Conservation (phyloP, 2,329 filamentous ascomycete species). For the Penicillium hordei region DNA sequence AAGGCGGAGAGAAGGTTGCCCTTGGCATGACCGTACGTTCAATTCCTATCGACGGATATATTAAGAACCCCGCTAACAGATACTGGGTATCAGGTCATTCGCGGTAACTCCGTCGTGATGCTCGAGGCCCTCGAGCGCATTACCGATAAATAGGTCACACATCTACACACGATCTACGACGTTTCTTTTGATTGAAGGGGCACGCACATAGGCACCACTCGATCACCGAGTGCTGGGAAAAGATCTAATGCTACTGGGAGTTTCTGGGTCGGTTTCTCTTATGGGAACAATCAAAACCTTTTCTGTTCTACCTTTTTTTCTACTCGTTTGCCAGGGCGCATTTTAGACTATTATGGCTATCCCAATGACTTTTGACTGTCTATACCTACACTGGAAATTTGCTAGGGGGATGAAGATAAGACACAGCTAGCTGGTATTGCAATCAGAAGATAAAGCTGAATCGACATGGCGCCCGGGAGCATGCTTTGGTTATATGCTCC, state of each 20-base stretch:
- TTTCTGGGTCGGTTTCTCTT: constrained; percentile 40
- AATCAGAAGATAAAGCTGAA: constrained; percentile 8
- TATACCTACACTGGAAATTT: background rate
- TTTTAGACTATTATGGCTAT: constrained; percentile 5
- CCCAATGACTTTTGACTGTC: background rate
- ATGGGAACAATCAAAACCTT: constrained; percentile 34
- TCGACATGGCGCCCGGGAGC: constrained; percentile 15
- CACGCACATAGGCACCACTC: constrained; percentile 12
- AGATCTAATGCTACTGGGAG: constrained; percentile 37
- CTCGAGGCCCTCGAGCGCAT: constrained; percentile 63
- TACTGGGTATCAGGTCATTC: constrained; percentile 68
- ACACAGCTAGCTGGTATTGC: constrained; percentile 14
- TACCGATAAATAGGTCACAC: constrained; percentile 40
- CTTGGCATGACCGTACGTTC: constrained; percentile 83
- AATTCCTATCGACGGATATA: background rate
- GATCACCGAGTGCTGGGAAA: constrained; percentile 20
- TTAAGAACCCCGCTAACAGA: constrained; percentile 7
- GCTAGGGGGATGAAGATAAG: background rate
- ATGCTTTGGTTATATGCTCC: constrained; percentile 10
- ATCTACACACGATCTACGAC: constrained; percentile 15
- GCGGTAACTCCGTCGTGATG: constrained; percentile 98
- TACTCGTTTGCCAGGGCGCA: constrained; percentile 4
- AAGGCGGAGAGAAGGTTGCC: constrained; percentile 82
- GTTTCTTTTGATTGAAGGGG: constrained; percentile 15
- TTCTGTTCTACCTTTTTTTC: constrained; percentile 14